Evolutionary conservation across 2,329 filamentous ascomycete species (phyloP).

Genomic region (Fusarium citri): DNA sequence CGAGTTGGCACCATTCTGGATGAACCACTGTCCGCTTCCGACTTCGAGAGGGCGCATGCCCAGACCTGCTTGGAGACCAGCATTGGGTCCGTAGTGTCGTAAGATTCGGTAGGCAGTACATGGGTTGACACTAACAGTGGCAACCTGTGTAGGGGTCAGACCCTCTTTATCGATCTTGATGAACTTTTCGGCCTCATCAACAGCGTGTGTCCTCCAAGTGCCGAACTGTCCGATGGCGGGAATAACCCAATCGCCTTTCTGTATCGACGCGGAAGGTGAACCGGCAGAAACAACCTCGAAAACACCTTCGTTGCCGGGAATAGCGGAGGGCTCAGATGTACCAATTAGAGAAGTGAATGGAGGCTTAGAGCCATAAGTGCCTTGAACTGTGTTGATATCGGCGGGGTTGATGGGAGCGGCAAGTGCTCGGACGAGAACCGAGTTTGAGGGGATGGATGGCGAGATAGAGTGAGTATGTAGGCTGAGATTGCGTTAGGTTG

Average conservation of each 20-base stretch:
- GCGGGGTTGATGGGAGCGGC: constrained; percentile 95
- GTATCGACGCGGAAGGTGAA: constrained; percentile 63
- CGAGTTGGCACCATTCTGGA: constrained; percentile 96
- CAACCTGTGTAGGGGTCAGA: constrained; percentile 80
- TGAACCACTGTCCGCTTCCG: constrained; percentile 82
- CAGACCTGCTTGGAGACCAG: constrained; percentile 58
- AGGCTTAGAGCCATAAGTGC: constrained; percentile 90
- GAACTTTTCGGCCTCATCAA: constrained; percentile 68
- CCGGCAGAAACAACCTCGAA: constrained; percentile 86
- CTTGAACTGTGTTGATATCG: constrained; percentile 98
- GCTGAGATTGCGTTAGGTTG: constrained; percentile 49
- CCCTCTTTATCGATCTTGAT: constrained; percentile 78
- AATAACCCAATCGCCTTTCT: constrained; percentile 92
- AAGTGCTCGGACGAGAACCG: constrained; percentile 85
- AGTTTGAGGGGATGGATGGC: constrained; percentile 72
- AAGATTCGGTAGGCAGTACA: constrained; percentile 96
- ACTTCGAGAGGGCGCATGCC: constrained; percentile 59
- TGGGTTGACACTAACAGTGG: constrained; percentile 91
- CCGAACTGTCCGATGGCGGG: constrained; percentile 86
- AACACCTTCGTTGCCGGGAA: constrained; percentile 91
- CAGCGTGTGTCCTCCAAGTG: constrained; percentile 93
- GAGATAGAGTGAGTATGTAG: constrained; percentile 83
- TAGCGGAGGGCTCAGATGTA: constrained; percentile 78
- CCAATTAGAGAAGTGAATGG: constrained; percentile 80
- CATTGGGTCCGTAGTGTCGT: constrained; percentile 74